phyloP scores from a whole-genome alignment of 2,329 filamentous ascomycete genomes.

The Arthrobotrys sinensis region DNA sequence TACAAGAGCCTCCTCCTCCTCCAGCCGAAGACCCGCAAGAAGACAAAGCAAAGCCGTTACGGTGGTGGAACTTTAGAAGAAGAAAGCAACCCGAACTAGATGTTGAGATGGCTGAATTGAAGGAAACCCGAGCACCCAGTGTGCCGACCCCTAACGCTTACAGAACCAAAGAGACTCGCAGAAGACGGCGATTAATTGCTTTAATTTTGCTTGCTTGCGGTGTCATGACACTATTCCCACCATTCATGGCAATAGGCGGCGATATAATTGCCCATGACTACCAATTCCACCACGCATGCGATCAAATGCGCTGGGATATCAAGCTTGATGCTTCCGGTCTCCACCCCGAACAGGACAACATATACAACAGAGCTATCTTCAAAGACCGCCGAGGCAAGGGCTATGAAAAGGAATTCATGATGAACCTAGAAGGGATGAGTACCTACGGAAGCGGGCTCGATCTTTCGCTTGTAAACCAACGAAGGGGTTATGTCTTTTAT shows the following conservation, averaged over 20 bases:
- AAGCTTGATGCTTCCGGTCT: slow-evolving; percentile 53
- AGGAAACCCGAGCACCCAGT: background rate
- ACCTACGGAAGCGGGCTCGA: slow-evolving; percentile 49
- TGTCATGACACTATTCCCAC: slow-evolving; percentile 46
- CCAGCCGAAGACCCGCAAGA: background rate
- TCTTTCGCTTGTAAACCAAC: slow-evolving; percentile 37
- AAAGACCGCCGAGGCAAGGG: slow-evolving; percentile 46
- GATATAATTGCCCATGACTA: slow-evolving; percentile 53
- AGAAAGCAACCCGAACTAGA: background rate
- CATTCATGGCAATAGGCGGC: slow-evolving; percentile 53
- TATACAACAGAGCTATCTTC: slow-evolving; percentile 56
- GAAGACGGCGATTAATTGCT: slow-evolving; percentile 26
- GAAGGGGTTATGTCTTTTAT: slow-evolving; percentile 58
- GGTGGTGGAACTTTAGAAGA: slow-evolving; percentile 32
- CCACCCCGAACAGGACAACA: slow-evolving; percentile 52
- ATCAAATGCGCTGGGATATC: slow-evolving; percentile 50
- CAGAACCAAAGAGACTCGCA: background rate
- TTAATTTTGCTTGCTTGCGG: background rate
- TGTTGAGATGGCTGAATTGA: slow-evolving; percentile 16
- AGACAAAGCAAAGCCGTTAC: background rate
- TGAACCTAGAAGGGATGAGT: slow-evolving; percentile 57
- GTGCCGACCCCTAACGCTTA: background rate
- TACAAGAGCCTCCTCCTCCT: slow-evolving; percentile 25
- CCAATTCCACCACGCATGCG: slow-evolving; percentile 53
- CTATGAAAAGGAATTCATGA: slow-evolving; percentile 57